Evolutionary conservation across 176 grass and related monocot genomes (phyloP), one percentile per base, ranked within the genome.

Genomic region (Hyparrhenia diplandra): DNA sequence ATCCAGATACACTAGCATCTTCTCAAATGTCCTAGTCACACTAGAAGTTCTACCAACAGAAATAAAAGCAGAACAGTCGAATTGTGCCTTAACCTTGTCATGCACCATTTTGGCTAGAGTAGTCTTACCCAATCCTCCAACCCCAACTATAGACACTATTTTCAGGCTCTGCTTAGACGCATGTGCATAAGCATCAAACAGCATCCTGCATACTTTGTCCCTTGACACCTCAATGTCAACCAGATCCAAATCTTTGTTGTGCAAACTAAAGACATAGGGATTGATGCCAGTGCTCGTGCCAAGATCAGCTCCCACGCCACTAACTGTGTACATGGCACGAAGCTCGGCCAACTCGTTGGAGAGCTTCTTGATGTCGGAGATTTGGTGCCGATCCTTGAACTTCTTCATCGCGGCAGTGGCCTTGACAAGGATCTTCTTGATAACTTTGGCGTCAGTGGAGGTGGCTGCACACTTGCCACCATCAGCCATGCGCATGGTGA

Each of bases 401-500:
- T 62, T 62, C 6, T 76, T 76, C 18, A 76, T 0, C 4, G 2
- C 0, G 0, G 1, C 2, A 0, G 34, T 20, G 35, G 3, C 7
- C 55, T 62, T 76, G 35, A 3, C 3, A 42, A 35, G 7, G n/a
- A 76, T 61, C 34, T 28, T 24, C 74, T 42, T 76, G 7, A 76
- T 61, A n/a, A 41, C 10, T 0, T 62, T 29, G 7, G n/a, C 13
- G 3, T 61, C 16, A 0, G 28, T 8, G 28, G 29, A 1, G 5
- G 1, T 0, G 0, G 6, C 0, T 1, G 55, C 21, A 4, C 6
- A 18, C 2, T 59, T 0, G 10, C 55, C n/a, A 0, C 55, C 8
- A 10, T 37, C 0, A 0, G n/a, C 52, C 52, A 61, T 21, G 0
- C 54, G 54, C 13, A 76, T 5, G 20, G 60, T 29, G n/a, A 76